Conservation (phyloP, 1,139 yeast species). For the Ogataea hybrid region DNA sequence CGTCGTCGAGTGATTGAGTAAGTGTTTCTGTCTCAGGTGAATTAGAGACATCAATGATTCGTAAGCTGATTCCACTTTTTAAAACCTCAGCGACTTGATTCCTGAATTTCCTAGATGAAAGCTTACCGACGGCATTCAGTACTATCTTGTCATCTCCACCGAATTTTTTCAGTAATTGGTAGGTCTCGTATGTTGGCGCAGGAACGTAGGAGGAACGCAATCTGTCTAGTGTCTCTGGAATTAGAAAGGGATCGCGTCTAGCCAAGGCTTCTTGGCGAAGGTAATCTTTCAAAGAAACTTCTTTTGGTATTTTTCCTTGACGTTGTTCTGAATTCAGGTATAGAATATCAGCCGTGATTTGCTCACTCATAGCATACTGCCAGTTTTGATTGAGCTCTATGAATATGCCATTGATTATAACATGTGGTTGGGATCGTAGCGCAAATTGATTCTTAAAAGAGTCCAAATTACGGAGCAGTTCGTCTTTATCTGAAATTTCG, state of each 20-base stretch:
- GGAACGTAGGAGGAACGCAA: conserved; percentile 8
- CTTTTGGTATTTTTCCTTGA: conserved; percentile 32
- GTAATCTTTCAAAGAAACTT: conserved; percentile 26
- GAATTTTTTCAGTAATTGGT: neutral
- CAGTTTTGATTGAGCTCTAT: conserved; percentile 40
- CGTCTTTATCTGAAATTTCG: conserved; percentile 13
- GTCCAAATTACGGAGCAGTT: conserved; percentile 22
- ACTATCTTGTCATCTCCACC: neutral
- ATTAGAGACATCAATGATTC: conserved; percentile 2
- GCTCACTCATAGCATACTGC: conserved; percentile 38
- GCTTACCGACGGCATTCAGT: conserved; percentile 47
- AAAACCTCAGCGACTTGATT: conserved; percentile 40
- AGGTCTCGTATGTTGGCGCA: conserved; percentile 2
- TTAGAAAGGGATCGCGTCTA: conserved; percentile 33
- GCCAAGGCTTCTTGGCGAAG: conserved; percentile 25
- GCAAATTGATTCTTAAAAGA: conserved; percentile 41
- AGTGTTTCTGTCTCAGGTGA: neutral
- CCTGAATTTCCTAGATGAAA: conserved; percentile 36
- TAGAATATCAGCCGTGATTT: conserved; percentile 36
- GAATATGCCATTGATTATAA: conserved; percentile 75
- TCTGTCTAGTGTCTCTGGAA: conserved; percentile 32
- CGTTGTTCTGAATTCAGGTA: conserved; percentile 28
- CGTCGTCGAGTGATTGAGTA: too few species aligned
- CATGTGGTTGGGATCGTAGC: conserved; percentile 43
- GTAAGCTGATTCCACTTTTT: neutral